These are phyloP conservation scores for Ceratobasidium sp. DNA, from an alignment of 1,284 basidiomycete genomes.

Conservation along the genomic window DNA sequence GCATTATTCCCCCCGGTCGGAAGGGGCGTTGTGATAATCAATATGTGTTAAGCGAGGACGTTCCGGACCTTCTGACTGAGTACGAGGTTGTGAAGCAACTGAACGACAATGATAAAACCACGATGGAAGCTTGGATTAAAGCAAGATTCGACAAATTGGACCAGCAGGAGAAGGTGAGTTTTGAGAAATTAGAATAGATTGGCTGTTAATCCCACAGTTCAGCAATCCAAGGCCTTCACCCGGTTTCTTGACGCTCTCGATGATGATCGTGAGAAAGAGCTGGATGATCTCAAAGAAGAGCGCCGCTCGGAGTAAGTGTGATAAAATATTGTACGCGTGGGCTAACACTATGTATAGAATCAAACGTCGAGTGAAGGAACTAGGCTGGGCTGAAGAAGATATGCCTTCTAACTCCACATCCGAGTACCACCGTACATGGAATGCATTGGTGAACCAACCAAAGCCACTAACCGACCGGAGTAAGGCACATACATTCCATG, in stretches of 20 bases:
- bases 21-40: neutral
- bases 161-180: no score
- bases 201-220: neutral
- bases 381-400: slow-evolving; percentile 41
- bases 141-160: neutral
- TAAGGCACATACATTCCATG: neutral
- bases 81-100: no score
- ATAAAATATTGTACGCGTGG: neutral
- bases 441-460: slow-evolving; percentile 25
- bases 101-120: no score
- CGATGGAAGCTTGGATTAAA: no score
- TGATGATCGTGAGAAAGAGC: slow-evolving; percentile 1
- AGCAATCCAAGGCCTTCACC: slow-evolving; percentile 1
- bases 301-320: slow-evolving; percentile 11
- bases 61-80: no score
- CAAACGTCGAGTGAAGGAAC: slow-evolving; percentile 22
- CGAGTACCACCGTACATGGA: slow-evolving; percentile 7
- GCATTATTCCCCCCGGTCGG: no score
- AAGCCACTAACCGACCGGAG: slow-evolving; percentile 38
- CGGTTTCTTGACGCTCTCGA: slow-evolving; percentile 7
- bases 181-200: no score
- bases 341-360: neutral
- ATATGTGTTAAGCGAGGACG: no score
- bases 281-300: neutral
- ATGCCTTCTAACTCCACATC: neutral